phyloP scores from a whole-genome alignment of 1,284 basidiomycete genomes.

The Caloboletus firmus region DNA sequence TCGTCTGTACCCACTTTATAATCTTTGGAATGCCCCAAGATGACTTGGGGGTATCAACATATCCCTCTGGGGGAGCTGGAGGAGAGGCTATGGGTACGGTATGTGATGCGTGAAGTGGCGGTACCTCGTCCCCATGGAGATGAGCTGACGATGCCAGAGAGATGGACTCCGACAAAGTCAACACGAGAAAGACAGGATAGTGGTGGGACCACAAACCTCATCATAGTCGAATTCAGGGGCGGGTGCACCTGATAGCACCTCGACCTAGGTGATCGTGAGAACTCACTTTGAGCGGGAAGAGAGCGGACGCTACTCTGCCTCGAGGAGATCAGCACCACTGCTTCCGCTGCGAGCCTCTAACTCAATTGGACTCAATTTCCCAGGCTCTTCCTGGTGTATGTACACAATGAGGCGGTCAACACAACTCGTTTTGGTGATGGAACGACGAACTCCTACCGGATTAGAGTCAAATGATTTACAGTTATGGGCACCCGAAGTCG shows the following conservation, averaged over 20 bases:
- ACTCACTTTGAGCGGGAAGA: not conserved
- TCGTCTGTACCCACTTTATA: not conserved
- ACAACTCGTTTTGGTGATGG: too few species aligned
- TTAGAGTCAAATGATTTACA: too few species aligned
- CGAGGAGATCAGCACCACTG: not conserved
- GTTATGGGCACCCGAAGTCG: too few species aligned
- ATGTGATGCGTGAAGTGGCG: not conserved
- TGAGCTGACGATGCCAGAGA: not conserved
- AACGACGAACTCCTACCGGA: too few species aligned
- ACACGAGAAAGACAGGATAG: too few species aligned
- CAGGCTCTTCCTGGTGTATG: not conserved
- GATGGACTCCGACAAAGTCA: not conserved
- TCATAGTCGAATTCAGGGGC: not conserved
- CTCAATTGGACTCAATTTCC: not conserved
- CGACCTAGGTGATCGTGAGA: not conserved
- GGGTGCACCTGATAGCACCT: not conserved
- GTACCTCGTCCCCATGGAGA: not conserved
- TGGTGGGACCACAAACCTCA: not conserved
- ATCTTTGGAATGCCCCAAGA: not conserved
- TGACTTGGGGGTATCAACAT: not conserved
- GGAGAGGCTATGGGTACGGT: not conserved
- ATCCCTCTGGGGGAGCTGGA: not conserved
- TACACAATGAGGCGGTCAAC: too few species aligned
- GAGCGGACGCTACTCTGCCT: not conserved
- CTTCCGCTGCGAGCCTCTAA: too few species aligned